phyloP scores from a whole-genome alignment of 75 land plant species.

The Picea glauca region DNA sequence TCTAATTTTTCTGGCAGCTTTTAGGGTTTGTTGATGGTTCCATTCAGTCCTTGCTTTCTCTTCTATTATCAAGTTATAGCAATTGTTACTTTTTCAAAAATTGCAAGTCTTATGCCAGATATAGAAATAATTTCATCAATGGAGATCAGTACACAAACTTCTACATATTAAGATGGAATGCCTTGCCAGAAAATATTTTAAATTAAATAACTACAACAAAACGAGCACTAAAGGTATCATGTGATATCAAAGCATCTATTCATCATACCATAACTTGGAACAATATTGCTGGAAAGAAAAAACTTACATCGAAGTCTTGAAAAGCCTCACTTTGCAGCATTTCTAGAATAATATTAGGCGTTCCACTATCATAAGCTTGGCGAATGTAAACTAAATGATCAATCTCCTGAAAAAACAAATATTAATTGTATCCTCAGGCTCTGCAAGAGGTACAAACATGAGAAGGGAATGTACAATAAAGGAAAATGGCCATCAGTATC shows the following conservation, averaged over 20 bases:
- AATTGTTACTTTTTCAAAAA: neutral
- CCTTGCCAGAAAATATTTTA: neutral
- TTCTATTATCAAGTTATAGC: too few relatives aligned
- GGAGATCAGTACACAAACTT: neutral
- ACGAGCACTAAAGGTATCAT: neutral
- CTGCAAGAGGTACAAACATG: neutral
- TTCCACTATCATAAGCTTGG: constrained; percentile 70
- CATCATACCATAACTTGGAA: neutral
- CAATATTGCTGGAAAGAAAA: neutral
- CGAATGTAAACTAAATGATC: constrained; percentile 82
- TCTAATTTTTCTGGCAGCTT: too few relatives aligned
- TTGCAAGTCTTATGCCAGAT: neutral
- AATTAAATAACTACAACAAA: neutral
- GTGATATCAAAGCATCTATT: neutral
- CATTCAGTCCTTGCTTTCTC: too few relatives aligned
- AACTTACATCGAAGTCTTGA: constrained; percentile 57
- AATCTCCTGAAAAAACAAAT: constrained; percentile 61
- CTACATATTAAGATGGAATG: neutral
- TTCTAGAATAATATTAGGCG: constrained; percentile 50
- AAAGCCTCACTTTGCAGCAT: constrained; percentile 57
- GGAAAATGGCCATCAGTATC: neutral
- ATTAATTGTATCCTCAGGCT: neutral
- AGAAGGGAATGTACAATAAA: neutral
- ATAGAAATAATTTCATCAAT: neutral
- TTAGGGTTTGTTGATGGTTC: too few relatives aligned